A percentile compares a stretch with the other conserved stretches of the same genome.
phyloP scores from a whole-genome alignment of 2,329 filamentous ascomycete genomes.

The Exophiala bonariae region DNA sequence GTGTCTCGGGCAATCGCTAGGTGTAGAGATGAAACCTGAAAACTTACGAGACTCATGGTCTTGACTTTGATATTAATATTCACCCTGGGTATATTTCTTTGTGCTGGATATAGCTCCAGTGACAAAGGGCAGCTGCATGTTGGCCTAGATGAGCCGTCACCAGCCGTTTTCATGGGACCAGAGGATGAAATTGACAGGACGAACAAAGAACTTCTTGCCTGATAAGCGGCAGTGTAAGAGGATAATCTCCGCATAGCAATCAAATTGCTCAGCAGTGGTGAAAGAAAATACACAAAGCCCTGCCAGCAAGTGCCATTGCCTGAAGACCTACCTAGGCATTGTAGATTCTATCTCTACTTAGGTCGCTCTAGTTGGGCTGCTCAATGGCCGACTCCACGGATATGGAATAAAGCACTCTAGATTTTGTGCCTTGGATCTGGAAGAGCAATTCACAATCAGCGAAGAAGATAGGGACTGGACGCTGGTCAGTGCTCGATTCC shows the following conservation, averaged over 20 bases:
- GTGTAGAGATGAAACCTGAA: constrained; percentile 1
- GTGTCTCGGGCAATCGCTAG: constrained; percentile 13
- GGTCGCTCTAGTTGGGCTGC: no score
- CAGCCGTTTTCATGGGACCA: constrained; percentile 13
- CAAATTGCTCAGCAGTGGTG: neutral
- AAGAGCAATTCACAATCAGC: no score
- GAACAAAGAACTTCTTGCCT: constrained; percentile 14
- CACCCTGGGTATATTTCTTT: constrained; percentile 12
- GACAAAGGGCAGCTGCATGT: constrained; percentile 18
- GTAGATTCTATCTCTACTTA: no score
- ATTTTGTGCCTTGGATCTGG: no score
- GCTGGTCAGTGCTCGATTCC: no score
- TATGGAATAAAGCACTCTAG: no score
- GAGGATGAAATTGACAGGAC: constrained; percentile 5
- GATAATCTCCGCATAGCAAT: constrained; percentile 12
- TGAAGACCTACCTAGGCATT: no score
- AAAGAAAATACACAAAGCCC: neutral
- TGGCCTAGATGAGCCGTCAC: constrained; percentile 11
- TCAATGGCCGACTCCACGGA: no score
- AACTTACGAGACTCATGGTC: constrained; percentile 1
- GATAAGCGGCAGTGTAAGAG: constrained; percentile 7
- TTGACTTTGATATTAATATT: constrained; percentile 7
- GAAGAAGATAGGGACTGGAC: no score
- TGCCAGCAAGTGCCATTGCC: no score
- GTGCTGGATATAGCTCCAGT: constrained; percentile 18